Conservation (phyloP, 2,329 filamentous ascomycete genomes). For the Xylogone sp. region DNA sequence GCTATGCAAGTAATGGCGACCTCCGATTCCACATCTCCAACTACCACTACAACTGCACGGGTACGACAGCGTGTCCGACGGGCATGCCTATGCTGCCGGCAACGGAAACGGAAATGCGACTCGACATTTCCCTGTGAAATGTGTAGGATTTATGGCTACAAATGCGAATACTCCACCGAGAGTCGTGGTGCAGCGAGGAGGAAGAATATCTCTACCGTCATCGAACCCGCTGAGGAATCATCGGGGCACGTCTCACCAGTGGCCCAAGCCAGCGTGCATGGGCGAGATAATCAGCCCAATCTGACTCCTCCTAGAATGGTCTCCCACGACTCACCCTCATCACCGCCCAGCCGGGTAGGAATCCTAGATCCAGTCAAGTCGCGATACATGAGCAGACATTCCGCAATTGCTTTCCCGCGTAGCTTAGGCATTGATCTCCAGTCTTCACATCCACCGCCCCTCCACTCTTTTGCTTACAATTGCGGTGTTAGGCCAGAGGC, state of each 20-base stretch:
- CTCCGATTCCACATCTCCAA: background rate
- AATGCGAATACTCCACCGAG: slow-evolving; percentile 1
- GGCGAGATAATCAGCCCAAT: background rate
- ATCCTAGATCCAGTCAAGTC: slow-evolving; percentile 23
- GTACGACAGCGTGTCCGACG: background rate
- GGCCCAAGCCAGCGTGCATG: background rate
- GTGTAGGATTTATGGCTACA: slow-evolving; percentile 1
- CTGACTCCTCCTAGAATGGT: background rate
- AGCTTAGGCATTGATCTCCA: slow-evolving; percentile 23
- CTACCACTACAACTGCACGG: background rate
- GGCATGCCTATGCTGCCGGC: slow-evolving; percentile 5
- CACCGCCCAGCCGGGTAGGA: slow-evolving; percentile 5
- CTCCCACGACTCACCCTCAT: background rate
- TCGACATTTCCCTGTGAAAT: slow-evolving; percentile 1
- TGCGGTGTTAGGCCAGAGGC: slow-evolving; percentile 23
- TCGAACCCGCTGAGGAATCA: background rate
- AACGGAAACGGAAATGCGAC: slow-evolving; percentile 8
- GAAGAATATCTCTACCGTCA: background rate
- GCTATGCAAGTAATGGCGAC: too few relatives aligned
- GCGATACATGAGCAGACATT: slow-evolving; percentile 21
- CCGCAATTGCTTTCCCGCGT: slow-evolving; percentile 23
- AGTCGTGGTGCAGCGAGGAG: background rate
- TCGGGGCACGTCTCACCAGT: background rate
- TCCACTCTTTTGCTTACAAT: slow-evolving; percentile 30
- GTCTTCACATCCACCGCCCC: slow-evolving; percentile 21